phyloP scores from a whole-genome alignment of 2,329 filamentous ascomycete genomes.

The Shiraia bambusicola region DNA sequence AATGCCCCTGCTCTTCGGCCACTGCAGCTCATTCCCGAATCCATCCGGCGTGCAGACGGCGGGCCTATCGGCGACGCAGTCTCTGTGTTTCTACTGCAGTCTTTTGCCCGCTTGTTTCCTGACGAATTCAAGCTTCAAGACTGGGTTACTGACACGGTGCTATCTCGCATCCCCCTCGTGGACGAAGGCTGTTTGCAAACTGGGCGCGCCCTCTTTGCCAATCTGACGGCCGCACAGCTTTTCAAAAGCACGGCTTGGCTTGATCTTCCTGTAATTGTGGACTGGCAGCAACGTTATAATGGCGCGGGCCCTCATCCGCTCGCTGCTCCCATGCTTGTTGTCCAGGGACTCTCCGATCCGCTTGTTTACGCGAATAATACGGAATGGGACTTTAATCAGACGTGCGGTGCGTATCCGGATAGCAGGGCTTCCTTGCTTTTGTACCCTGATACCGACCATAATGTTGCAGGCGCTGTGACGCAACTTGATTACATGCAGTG shows the following conservation, averaged over 20 bases:
- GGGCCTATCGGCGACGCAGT: slow-evolving; percentile 23
- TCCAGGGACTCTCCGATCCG: slow-evolving; percentile 13
- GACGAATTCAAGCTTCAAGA: slow-evolving; percentile 15
- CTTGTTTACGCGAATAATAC: slow-evolving; percentile 26
- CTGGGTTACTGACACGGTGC: slow-evolving; percentile 18
- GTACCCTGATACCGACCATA: slow-evolving; percentile 21
- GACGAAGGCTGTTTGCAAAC: slow-evolving; percentile 18
- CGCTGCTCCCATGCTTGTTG: slow-evolving; percentile 25
- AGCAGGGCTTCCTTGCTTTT: slow-evolving; percentile 12
- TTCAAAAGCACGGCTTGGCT: slow-evolving; percentile 22
- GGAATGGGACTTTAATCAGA: slow-evolving; percentile 21
- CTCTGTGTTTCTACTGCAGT: slow-evolving; percentile 23
- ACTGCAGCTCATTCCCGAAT: slow-evolving; percentile 24
- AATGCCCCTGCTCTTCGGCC: slow-evolving; percentile 24
- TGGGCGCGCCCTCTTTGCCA: slow-evolving; percentile 18
- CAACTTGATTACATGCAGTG: slow-evolving; percentile 14
- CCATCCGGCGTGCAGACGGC: slow-evolving; percentile 19
- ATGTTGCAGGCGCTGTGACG: slow-evolving; percentile 10
- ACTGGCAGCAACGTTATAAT: slow-evolving; percentile 26
- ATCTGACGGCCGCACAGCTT: slow-evolving; percentile 13
- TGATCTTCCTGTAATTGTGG: slow-evolving; percentile 14
- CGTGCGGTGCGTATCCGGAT: slow-evolving; percentile 14
- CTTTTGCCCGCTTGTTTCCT: slow-evolving; percentile 15
- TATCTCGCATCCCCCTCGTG: slow-evolving; percentile 15
- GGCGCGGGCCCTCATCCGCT: slow-evolving; percentile 22